Base-by-base conservation (phyloP, 768 basidiomycete species). In the Auriscalpium vulgare region DNA sequence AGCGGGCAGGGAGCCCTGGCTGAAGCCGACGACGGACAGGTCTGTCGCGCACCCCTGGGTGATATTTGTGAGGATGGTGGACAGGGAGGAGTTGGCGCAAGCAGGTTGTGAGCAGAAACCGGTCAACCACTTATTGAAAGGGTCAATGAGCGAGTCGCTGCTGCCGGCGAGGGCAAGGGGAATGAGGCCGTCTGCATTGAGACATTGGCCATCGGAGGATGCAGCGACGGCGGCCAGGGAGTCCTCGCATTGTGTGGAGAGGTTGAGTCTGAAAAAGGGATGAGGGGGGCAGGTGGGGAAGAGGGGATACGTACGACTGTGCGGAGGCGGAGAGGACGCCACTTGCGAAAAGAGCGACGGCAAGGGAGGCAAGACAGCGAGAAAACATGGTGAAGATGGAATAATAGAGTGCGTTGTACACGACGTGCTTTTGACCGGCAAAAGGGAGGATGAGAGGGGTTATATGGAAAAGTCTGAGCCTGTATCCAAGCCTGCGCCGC, bases 51-150 rank as follows among this genome's bases (percentile, higher is more conserved):
- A 85, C 34, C 81, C 81, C 5, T 66, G 61, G 0, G 81, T 81
- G 48, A 86, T 52, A 62, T 81, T 83, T 35, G 71, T 63, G 8
- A 82, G 78, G 47, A 88, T 72, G 1, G 71, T 63, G 17, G 82
- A 68, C 10, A 91, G 73, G 0, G 85, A 82, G 17, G 69, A 69
- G 58, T 89, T 85, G 61, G 73, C 78, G 66, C 87, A 88, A 9
- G 79, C 66, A 3, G 69, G 69, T 47, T 71, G 69, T 16, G 74
- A 60, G 65, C 87, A 88, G 51, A 85, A 38, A 48, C 77, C 78
- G 0, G 69, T 74, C 49, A 88, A 68, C 88, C 88, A 91, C 43
- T 52, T 75, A 68, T 85, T 72, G 54, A 88, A 61, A 11, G 81
- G 71, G 5, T 62, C 59, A n/a, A 81, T 67, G 47, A 84, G 57